These are phyloP conservation scores for Nothophytophthora sp. DNA, from an alignment of 352 stramenopile genomes.

Conservation along the genomic window DNA sequence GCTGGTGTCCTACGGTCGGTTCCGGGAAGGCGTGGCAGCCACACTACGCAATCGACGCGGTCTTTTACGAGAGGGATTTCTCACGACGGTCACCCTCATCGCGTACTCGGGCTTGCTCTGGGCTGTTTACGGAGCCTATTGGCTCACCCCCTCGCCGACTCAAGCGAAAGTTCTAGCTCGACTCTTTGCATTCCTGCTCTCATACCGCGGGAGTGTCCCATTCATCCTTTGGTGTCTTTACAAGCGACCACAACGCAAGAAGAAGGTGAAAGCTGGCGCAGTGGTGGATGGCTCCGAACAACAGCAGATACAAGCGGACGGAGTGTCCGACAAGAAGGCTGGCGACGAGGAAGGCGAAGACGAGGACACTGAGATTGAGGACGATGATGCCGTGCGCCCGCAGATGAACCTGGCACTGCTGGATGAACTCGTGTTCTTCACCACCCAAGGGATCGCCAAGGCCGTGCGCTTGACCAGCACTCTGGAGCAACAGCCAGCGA, in stretches of 20 bases:
- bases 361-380: constrained; percentile 25
- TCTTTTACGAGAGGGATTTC: constrained; percentile 68
- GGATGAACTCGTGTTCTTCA: constrained; percentile 79
- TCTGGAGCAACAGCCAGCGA: constrained; percentile 12
- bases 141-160: constrained; percentile 34
- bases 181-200: constrained; percentile 70
- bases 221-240: constrained; percentile 81
- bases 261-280: constrained; percentile 18
- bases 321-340: background rate
- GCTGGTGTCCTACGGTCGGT: constrained; percentile 57
- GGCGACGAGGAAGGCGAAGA: constrained; percentile 19
- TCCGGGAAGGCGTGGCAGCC: constrained; percentile 59
- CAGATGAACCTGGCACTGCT: constrained; percentile 83
- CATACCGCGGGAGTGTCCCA: constrained; percentile 65
- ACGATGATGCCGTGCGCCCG: constrained; percentile 61
- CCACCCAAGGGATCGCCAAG: constrained; percentile 71
- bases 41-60: constrained; percentile 56
- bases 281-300: constrained; percentile 25
- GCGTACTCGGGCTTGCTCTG: constrained; percentile 70
- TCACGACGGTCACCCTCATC: constrained; percentile 69
- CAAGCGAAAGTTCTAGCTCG: constrained; percentile 44
- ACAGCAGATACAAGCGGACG: no score
- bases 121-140: constrained; percentile 69
- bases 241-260: constrained; percentile 31
- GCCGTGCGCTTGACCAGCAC: constrained; percentile 41